Evolutionary conservation across 257 asterid genomes (phyloP), one percentile per base, ranked within the genome.

Genomic region (Nemophila menziesii): DNA sequence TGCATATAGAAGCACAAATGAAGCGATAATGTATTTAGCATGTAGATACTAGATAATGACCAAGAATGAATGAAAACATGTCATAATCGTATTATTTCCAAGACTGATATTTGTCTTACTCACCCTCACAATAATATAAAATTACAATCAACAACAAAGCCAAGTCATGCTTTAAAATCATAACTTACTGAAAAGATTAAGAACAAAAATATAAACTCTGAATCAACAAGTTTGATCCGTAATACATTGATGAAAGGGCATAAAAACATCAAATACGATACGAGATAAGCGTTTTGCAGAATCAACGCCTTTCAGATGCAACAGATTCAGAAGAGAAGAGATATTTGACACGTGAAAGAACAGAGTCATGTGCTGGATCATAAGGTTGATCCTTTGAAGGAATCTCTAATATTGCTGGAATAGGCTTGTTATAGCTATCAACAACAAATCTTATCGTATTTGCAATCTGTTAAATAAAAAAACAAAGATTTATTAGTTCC

Each of bases 361-460:
- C 93, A 13, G 93, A 86, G 70, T 86, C 93, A 39, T 77, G 92
- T 1, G 87, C 82, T 36, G 97, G 93, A 71, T 86, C 94, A 22
- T 82, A 82, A 0, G 94, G 97, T 37, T 82, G 93, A 67, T 82
- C 94, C 87, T 86, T 86, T 46, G 97, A 86, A 16, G 94, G 97
- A 49, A 86, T 86, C 79, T 86, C 94, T 63, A 86, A 41, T 58
- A 82, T 86, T 48, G 94, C 97, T 13, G 97, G 94, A 54, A 86
- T 58, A 20, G 92, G 94, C 51, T 77, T 82, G 69, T 86, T 82
- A 49, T 86, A 86, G 75, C 94, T 70, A 68, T 86, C 96, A 16
- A 86, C 94, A 39, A 79, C 46, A 65, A 86, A 79, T 58, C 96
- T 65, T 48, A 82, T 62, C 94, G 79, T 82, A 46, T 82, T 82